A percentile compares a stretch with the other conserved stretches of the same genome.
phyloP scores from a whole-genome alignment of 495 filamentous ascomycete genomes.

The Wilcoxina mikolae region DNA sequence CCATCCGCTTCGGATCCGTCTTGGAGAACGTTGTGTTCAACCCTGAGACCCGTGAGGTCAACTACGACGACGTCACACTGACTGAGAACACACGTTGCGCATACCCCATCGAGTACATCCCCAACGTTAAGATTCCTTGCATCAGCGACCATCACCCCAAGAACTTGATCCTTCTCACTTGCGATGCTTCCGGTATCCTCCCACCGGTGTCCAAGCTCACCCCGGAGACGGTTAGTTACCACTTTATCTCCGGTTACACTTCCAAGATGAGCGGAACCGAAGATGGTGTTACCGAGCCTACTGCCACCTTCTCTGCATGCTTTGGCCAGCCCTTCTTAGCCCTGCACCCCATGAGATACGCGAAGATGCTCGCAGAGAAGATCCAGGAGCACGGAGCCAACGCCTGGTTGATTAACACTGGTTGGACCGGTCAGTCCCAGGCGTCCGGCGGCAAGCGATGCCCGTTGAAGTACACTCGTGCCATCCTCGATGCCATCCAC shows the following conservation, averaged over 20 bases:
- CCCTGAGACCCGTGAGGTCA: constrained; percentile 70
- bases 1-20: constrained; percentile 92
- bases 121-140: constrained; percentile 97
- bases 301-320: constrained; percentile 98
- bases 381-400: constrained; percentile 89
- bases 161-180: constrained; percentile 97
- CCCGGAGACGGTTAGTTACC: constrained; percentile 79
- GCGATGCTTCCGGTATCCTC: constrained; percentile 91
- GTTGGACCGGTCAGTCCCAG: constrained; percentile 94
- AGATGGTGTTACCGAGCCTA: constrained; percentile 87
- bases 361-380: constrained; percentile 94
- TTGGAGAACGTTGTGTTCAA: constrained; percentile 98
- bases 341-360: constrained; percentile 98
- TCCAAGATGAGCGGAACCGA: constrained; percentile 99
- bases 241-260: constrained; percentile 99
- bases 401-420: constrained; percentile 97
- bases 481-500: constrained; percentile 96
- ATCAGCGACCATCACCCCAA: constrained; percentile 69
- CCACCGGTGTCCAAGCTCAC: constrained; percentile 96
- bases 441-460: constrained; percentile 93
- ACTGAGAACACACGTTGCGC: constrained; percentile 95
- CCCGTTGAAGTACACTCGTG: constrained; percentile 96
- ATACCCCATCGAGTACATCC: constrained; percentile 97
- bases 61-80: constrained; percentile 88
- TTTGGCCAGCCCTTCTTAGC: constrained; percentile 99